A percentile compares a stretch with the other conserved stretches of the same genome.
Evolutionary conservation across 768 basidiomycete species (phyloP).

Genomic region (Chiua virens): DNA sequence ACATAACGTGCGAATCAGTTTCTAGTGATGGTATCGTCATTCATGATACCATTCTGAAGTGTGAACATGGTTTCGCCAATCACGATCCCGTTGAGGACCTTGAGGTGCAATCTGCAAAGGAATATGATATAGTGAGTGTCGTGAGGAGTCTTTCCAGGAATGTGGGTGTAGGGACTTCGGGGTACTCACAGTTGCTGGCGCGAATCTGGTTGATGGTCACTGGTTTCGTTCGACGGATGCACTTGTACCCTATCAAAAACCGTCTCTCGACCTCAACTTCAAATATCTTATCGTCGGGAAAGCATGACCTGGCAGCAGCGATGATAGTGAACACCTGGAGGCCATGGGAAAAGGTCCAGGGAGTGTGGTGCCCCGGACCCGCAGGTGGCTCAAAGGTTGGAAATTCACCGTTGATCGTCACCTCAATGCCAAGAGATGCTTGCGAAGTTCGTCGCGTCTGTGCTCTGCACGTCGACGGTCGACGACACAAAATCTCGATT

Average conservation of each 20-base stretch:
- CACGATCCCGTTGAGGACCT: conserved; percentile 15
- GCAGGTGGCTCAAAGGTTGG: too few species aligned
- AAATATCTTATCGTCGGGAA: conserved; percentile 19
- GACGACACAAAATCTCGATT: conserved; percentile 16
- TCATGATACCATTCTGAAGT: conserved; percentile 2
- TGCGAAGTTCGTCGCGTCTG: background rate
- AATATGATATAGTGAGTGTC: too few species aligned
- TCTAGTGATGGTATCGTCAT: background rate
- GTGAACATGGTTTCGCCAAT: conserved; percentile 25
- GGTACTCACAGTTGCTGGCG: conserved; percentile 15
- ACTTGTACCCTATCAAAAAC: conserved; percentile 22
- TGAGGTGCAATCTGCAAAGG: conserved; percentile 21
- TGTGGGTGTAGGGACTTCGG: too few species aligned
- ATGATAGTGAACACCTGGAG: background rate
- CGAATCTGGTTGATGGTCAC: conserved; percentile 23
- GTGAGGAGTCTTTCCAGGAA: too few species aligned
- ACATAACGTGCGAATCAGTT: too few species aligned
- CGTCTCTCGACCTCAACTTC: conserved; percentile 21
- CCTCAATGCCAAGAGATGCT: conserved; percentile 16
- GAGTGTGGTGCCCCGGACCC: too few species aligned
- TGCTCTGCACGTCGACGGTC: background rate
- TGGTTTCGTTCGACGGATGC: conserved; percentile 25
- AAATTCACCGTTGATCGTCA: conserved; percentile 17
- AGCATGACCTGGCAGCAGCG: conserved; percentile 7
- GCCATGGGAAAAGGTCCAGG: too few species aligned